Conservation (phyloP, 2,329 filamentous ascomycete species). For the Pezicula radicicola region DNA sequence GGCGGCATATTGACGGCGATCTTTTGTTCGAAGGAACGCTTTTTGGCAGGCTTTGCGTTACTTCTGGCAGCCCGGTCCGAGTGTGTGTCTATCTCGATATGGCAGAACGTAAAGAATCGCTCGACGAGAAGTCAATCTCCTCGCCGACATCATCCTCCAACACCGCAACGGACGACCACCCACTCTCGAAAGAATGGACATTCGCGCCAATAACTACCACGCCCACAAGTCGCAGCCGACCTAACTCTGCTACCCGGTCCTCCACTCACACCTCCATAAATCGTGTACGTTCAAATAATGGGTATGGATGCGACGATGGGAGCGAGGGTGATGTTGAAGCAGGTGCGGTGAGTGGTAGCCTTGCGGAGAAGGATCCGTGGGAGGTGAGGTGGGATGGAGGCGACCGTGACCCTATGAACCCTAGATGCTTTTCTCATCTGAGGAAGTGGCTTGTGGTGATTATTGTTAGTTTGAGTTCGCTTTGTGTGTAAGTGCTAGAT, state of each 20-base stretch:
- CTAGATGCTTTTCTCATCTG: slow-evolving; percentile 61
- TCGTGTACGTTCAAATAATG: slow-evolving; percentile 24
- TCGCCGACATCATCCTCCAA: neutral
- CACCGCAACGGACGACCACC: neutral
- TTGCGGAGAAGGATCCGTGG: slow-evolving; percentile 44
- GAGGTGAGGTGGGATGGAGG: slow-evolving; percentile 73
- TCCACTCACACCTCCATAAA: neutral
- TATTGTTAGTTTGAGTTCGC: slow-evolving; percentile 69
- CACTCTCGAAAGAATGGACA: neutral
- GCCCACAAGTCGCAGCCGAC: neutral
- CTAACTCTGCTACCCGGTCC: neutral
- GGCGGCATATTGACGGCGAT: too few relatives aligned
- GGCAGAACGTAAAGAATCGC: too few relatives aligned
- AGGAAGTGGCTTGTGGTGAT: slow-evolving; percentile 78
- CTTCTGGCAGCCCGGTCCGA: too few relatives aligned
- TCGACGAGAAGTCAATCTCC: neutral
- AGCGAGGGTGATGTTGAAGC: slow-evolving; percentile 15
- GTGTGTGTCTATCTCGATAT: too few relatives aligned
- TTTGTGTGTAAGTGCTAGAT: slow-evolving; percentile 73
- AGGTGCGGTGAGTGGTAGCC: slow-evolving; percentile 11
- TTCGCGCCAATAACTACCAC: neutral
- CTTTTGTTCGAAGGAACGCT: too few relatives aligned
- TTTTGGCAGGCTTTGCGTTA: too few relatives aligned
- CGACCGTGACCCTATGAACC: slow-evolving; percentile 70
- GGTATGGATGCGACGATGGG: slow-evolving; percentile 28